phyloP scores from a whole-genome alignment of 352 stramenopile genomes.

The Pythium periplocum region DNA sequence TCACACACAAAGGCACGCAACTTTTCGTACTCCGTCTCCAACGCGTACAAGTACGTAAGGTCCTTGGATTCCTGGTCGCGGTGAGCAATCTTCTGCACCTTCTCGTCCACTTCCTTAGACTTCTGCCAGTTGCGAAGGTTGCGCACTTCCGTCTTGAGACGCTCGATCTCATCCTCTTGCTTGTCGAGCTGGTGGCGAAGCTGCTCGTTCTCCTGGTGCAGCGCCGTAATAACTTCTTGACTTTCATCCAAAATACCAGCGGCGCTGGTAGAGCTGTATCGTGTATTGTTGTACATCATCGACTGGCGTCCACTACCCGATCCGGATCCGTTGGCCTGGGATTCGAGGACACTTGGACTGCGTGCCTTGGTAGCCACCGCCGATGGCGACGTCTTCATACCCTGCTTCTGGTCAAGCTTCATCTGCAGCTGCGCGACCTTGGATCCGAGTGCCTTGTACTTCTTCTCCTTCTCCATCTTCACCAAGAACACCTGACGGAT shows the following conservation, averaged over 20 bases:
- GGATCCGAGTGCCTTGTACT: slow-evolving; percentile 29
- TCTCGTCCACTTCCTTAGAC: slow-evolving; percentile 83
- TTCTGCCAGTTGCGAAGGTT: slow-evolving; percentile 82
- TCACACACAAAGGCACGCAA: slow-evolving; percentile 77
- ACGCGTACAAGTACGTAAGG: slow-evolving; percentile 67
- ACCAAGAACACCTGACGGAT: slow-evolving; percentile 68
- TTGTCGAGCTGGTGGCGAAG: slow-evolving; percentile 67
- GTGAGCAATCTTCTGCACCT: slow-evolving; percentile 82
- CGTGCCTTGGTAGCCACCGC: slow-evolving; percentile 7
- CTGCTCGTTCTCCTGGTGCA: slow-evolving; percentile 80
- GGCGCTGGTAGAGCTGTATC: slow-evolving; percentile 54
- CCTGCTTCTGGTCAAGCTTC: slow-evolving; percentile 28
- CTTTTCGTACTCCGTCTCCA: slow-evolving; percentile 84
- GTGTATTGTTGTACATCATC: slow-evolving; percentile 29
- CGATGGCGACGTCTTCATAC: slow-evolving; percentile 17
- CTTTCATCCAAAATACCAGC: slow-evolving; percentile 75
- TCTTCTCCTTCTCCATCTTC: slow-evolving; percentile 72
- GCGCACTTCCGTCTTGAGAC: slow-evolving; percentile 72
- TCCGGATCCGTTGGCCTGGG: slow-evolving; percentile 7
- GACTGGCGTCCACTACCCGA: slow-evolving; percentile 26
- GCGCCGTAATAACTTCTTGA: slow-evolving; percentile 81
- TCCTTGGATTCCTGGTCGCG: slow-evolving; percentile 85
- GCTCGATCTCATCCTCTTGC: slow-evolving; percentile 70
- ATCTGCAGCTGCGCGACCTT: slow-evolving; percentile 34
- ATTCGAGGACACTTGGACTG: slow-evolving; percentile 4